Evolutionary conservation across 768 basidiomycete species (phyloP).

Genomic region (Mrakia blollopis): DNA sequence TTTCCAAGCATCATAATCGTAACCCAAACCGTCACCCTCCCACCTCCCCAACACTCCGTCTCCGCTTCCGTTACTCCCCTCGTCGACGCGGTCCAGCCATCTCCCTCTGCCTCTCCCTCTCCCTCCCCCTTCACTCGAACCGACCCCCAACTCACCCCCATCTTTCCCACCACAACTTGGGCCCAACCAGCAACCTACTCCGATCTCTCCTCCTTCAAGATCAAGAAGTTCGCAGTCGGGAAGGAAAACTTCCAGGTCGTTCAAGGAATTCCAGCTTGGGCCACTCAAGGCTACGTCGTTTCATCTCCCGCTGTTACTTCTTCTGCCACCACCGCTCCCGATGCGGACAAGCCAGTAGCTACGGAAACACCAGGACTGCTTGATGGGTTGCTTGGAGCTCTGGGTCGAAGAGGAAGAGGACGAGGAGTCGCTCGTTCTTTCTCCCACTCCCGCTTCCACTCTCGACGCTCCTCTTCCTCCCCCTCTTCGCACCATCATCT

Average conservation of each 20-base stretch:
- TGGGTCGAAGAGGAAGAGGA: background rate
- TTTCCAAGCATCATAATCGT: background rate
- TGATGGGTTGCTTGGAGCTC: background rate
- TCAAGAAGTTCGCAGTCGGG: constrained; percentile 17
- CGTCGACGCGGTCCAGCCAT: background rate
- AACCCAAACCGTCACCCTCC: background rate
- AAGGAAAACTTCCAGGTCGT: constrained; percentile 10
- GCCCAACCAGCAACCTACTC: constrained; percentile 1
- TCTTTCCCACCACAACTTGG: constrained; percentile 10
- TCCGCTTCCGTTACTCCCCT: background rate
- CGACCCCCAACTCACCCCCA: background rate
- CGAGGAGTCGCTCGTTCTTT: too few relatives aligned
- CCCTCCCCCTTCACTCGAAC: background rate
- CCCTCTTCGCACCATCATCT: background rate
- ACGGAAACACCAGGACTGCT: background rate
- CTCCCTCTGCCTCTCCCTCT: too few relatives aligned
- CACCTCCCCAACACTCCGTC: background rate
- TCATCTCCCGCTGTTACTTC: background rate
- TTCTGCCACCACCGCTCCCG: background rate
- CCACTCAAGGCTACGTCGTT: background rate
- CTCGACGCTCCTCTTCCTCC: background rate
- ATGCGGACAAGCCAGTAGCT: background rate
- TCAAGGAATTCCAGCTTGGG: constrained; percentile 12
- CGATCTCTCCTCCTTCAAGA: constrained; percentile 12
- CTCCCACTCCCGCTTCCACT: background rate